phyloP scores from a whole-genome alignment of 805 yeast genomes.

The Wickerhamomyces chaumierensis region DNA sequence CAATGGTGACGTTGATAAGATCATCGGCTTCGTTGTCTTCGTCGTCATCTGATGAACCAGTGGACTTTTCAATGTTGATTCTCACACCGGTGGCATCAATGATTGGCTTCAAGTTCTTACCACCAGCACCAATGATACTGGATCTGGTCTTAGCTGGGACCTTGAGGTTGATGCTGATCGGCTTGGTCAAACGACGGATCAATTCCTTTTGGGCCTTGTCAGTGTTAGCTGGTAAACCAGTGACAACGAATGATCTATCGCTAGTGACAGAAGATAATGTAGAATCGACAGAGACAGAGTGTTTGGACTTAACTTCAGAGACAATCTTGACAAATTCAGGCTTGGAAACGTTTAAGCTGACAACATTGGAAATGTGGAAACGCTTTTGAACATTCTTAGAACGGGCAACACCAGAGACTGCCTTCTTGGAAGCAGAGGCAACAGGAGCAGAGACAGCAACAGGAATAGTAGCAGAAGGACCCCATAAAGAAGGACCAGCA shows the following conservation, averaged over 20 bases:
- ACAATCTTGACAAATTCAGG: constrained; percentile 62
- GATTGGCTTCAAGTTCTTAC: constrained; percentile 71
- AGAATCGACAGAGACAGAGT: constrained; percentile 66
- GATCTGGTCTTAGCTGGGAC: constrained; percentile 74
- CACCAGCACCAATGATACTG: constrained; percentile 78
- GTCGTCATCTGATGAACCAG: constrained; percentile 41
- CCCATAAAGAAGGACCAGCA: constrained; percentile 29
- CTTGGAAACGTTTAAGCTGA: constrained; percentile 52
- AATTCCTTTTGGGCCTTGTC: constrained; percentile 64
- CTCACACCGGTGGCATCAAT: constrained; percentile 54
- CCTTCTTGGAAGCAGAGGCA: constrained; percentile 14
- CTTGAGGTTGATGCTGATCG: constrained; percentile 45
- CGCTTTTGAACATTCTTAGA: constrained; percentile 66
- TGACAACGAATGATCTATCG: constrained; percentile 72
- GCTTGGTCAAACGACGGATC: constrained; percentile 66
- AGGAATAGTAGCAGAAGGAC: constrained; percentile 21
- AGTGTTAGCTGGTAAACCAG: constrained; percentile 62
- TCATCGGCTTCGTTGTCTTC: constrained; percentile 47
- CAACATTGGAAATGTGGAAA: constrained; percentile 59
- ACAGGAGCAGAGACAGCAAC: constrained; percentile 10
- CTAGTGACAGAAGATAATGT: constrained; percentile 67
- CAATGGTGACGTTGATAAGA: constrained; percentile 53
- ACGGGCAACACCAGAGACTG: constrained; percentile 26
- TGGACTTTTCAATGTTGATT: constrained; percentile 50
- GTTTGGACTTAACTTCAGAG: constrained; percentile 44